Conservation (phyloP, 345 rosid species). For the Pistacia atlantica region DNA sequence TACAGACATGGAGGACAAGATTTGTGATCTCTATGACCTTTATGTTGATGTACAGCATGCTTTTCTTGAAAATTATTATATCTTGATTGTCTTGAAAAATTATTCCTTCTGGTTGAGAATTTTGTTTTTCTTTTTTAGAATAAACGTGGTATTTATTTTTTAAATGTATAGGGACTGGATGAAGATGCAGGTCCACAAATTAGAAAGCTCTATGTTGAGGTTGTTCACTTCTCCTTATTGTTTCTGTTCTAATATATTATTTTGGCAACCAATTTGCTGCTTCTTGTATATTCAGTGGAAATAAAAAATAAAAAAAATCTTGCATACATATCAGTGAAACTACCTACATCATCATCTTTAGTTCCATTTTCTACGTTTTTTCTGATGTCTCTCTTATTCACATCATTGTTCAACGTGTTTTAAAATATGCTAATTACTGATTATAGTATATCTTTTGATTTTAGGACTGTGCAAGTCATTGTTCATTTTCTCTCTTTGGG, state of each 20-base stretch:
- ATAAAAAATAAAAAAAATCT: neutral
- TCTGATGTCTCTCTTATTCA: neutral
- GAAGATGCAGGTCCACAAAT: slow-evolving; percentile 82
- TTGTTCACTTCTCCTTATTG: slow-evolving; percentile 28
- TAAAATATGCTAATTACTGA: neutral
- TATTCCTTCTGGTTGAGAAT: slow-evolving; percentile 6
- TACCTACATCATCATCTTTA: neutral
- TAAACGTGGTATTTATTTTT: slow-evolving; percentile 17
- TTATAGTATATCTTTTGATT: neutral
- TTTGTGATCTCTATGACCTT: slow-evolving; percentile 94
- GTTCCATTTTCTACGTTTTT: neutral
- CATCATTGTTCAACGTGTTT: neutral
- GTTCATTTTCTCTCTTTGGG: neutral
- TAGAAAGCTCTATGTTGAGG: slow-evolving; percentile 87
- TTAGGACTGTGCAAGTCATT: neutral
- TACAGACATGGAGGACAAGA: slow-evolving; percentile 69
- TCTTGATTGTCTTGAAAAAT: neutral
- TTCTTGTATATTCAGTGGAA: slow-evolving; percentile 2
- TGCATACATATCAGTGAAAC: neutral
- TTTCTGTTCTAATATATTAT: neutral
- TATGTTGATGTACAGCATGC: slow-evolving; percentile 67
- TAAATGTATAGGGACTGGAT: slow-evolving; percentile 73
- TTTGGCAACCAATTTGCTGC: neutral
- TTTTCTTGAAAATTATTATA: slow-evolving; percentile 1
- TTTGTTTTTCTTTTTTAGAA: slow-evolving; percentile 1